Percentiles rank a stretch among this genome's conserved stretches.
Evolutionary conservation across 495 filamentous ascomycete species (phyloP).

Genomic region (Aspergillus conjunctus): DNA sequence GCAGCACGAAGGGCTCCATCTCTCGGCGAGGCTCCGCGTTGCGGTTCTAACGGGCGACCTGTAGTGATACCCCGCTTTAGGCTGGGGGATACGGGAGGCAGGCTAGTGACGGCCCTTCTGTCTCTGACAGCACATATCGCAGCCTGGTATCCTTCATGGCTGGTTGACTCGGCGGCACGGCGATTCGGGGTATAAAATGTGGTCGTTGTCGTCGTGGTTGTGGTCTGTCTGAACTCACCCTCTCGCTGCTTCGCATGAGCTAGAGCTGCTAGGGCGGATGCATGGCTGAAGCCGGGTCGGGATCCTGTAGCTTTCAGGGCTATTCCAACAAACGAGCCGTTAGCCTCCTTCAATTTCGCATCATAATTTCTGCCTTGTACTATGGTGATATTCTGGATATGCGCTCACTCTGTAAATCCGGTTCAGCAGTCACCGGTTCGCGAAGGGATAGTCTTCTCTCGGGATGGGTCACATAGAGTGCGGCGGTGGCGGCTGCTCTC

Average conservation of each 20-base stretch:
- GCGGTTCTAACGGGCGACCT: constrained; percentile 36
- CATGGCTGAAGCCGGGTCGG: constrained; percentile 65
- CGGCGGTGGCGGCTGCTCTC: constrained; percentile 52
- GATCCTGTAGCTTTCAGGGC: constrained; percentile 68
- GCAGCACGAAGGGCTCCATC: constrained; percentile 70
- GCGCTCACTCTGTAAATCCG: constrained; percentile 32
- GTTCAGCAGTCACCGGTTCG: constrained; percentile 31
- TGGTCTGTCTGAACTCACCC: constrained; percentile 54
- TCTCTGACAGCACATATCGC: constrained; percentile 69
- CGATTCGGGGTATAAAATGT: constrained; percentile 70
- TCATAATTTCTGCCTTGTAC: background rate
- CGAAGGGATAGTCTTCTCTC: constrained; percentile 42
- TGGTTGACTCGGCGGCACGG: constrained; percentile 57
- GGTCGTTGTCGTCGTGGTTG: constrained; percentile 48
- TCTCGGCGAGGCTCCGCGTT: constrained; percentile 58
- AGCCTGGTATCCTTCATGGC: constrained; percentile 68
- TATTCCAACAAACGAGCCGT: constrained; percentile 45
- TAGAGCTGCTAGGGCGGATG: constrained; percentile 73
- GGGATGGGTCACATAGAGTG: constrained; percentile 52
- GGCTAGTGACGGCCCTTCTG: constrained; percentile 35
- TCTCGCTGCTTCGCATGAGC: constrained; percentile 70
- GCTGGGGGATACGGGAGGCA: constrained; percentile 13
- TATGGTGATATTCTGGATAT: background rate
- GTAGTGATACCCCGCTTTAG: constrained; percentile 20
- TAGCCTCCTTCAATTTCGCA: constrained; percentile 6